Percentiles rank a stretch among this genome's conserved stretches.
These are phyloP conservation scores for Fraxinus pennsylvanica DNA, from an alignment of 257 asterid species.

Conservation along the genomic window DNA sequence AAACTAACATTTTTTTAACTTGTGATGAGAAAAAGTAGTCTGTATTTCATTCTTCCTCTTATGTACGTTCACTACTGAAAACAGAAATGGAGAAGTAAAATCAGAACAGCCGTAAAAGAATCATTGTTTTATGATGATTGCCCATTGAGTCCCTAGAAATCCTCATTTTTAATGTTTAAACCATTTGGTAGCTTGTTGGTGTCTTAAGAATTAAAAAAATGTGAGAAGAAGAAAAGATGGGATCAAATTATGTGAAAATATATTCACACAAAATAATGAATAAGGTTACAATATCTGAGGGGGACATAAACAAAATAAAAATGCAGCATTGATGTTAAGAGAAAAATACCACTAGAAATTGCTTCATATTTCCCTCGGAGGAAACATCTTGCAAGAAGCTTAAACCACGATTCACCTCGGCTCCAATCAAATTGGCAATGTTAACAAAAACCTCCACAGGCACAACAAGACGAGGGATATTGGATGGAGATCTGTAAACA, in stretches of 20 bases:
- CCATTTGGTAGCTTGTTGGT: background rate
- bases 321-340: background rate
- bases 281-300: background rate
- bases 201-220: background rate
- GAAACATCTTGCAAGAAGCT: conserved; percentile 64
- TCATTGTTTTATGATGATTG: background rate
- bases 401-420: conserved; percentile 56
- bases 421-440: conserved; percentile 54
- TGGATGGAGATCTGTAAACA: conserved; percentile 49
- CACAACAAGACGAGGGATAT: conserved; percentile 55
- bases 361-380: conserved; percentile 61
- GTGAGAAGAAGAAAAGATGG: background rate
- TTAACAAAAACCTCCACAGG: conserved; percentile 57
- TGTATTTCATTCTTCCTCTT: background rate
- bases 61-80: background rate
- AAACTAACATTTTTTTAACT: background rate
- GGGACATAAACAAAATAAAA: background rate
- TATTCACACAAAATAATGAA: background rate
- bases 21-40: no score
- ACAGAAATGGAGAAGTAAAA: background rate
- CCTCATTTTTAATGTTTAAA: background rate
- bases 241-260: background rate
- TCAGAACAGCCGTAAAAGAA: background rate
- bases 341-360: conserved; percentile 53
- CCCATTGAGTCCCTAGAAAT: background rate